These are phyloP conservation scores for Colletotrichum sp. DNA, from an alignment of 2,329 filamentous ascomycete genomes.

Conservation along the genomic window DNA sequence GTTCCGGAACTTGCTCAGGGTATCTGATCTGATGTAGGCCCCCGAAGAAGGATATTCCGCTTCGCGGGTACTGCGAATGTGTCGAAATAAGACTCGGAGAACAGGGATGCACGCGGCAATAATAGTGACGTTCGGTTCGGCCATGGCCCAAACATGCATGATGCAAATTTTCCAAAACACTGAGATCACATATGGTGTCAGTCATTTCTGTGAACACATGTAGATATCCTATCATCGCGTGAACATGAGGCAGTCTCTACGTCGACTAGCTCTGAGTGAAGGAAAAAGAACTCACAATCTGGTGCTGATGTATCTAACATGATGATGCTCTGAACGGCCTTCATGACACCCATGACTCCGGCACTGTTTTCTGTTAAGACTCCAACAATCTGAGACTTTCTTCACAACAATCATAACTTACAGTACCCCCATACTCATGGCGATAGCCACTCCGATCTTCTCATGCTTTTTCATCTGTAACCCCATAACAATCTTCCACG, in stretches of 20 bases:
- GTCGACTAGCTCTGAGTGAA: fast-evolving
- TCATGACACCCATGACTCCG: conserved; percentile 26
- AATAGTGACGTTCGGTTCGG: conserved; percentile 33
- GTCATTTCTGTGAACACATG: background rate
- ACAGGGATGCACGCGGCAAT: conserved; percentile 35
- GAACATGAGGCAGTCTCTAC: background rate
- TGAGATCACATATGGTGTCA: background rate
- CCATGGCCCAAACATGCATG: conserved; percentile 26
- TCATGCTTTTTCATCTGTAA: conserved; percentile 37
- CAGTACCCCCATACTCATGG: conserved; percentile 40
- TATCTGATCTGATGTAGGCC: background rate
- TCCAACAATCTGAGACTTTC: fast-evolving
- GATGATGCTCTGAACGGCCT: conserved; percentile 15
- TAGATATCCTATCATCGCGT: background rate
- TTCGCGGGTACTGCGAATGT: background rate
- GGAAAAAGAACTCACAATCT: conserved; percentile 17
- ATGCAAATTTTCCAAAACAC: conserved; percentile 2
- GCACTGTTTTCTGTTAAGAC: background rate
- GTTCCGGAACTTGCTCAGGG: background rate
- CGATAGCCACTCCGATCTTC: conserved; percentile 35
- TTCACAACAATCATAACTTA: background rate
- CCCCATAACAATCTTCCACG: conserved; percentile 34
- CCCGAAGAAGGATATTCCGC: background rate
- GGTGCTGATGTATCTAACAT: conserved; percentile 16
- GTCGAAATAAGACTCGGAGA: conserved; percentile 27